Conservation (phyloP, 2,329 filamentous ascomycete species). For the Calonectria leucothoes region DNA sequence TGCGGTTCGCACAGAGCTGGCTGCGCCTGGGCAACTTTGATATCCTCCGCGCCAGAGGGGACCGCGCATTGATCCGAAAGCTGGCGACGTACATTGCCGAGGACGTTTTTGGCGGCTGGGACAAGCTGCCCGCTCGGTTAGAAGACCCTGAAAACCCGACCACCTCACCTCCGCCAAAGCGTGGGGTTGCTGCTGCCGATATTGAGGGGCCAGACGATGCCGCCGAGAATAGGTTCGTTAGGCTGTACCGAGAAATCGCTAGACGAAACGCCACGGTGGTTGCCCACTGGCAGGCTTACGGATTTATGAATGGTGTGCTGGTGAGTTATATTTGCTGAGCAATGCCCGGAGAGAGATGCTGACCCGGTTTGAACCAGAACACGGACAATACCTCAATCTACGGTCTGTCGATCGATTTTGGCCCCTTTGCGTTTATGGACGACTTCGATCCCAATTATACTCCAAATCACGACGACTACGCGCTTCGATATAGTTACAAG, state of each 20-base stretch:
- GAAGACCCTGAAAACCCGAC: slow-evolving; percentile 61
- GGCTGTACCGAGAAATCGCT: slow-evolving; percentile 88
- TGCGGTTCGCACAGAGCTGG: slow-evolving; percentile 92
- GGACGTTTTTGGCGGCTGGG: slow-evolving; percentile 89
- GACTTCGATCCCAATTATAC: slow-evolving; percentile 96
- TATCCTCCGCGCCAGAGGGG: slow-evolving; percentile 83
- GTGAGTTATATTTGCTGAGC: slow-evolving; percentile 36
- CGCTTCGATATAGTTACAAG: slow-evolving; percentile 89
- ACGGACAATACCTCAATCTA: slow-evolving; percentile 96
- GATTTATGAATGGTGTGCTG: slow-evolving; percentile 98
- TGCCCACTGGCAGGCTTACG: slow-evolving; percentile 96
- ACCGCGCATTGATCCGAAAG: slow-evolving; percentile 78
- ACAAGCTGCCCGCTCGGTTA: slow-evolving; percentile 76
- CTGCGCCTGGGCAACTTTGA: slow-evolving; percentile 96
- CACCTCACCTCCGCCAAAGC: slow-evolving; percentile 55
- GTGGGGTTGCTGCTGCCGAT: slow-evolving; percentile 66
- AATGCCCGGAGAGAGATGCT: slow-evolving; percentile 22
- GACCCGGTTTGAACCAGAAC: slow-evolving; percentile 62
- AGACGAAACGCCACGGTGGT: slow-evolving; percentile 89
- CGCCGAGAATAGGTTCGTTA: slow-evolving; percentile 86
- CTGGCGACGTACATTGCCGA: slow-evolving; percentile 88
- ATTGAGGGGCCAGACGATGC: slow-evolving; percentile 75
- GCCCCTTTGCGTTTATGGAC: slow-evolving; percentile 97
- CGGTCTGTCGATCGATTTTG: slow-evolving; percentile 92
- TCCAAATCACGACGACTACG: slow-evolving; percentile 94